phyloP scores from a whole-genome alignment of 805 yeast species.

The Ogataea philodendri region DNA sequence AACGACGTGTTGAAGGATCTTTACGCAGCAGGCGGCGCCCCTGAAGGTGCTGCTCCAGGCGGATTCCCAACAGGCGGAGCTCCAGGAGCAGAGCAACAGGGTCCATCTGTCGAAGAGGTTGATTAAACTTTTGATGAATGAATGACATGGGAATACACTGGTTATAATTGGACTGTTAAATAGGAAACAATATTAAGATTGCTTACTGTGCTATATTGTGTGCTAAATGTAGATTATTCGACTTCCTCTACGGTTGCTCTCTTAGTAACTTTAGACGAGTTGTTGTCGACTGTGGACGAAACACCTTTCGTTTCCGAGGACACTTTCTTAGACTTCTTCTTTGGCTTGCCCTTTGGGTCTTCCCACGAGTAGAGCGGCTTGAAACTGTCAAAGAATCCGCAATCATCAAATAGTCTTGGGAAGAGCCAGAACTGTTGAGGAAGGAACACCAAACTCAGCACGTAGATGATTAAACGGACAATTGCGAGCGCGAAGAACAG shows the following conservation, averaged over 20 bases:
- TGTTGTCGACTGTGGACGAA: constrained; percentile 12
- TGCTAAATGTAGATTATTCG: too few relatives aligned
- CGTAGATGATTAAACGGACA: constrained; percentile 68
- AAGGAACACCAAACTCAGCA: constrained; percentile 53
- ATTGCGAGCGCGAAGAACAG: constrained; percentile 76
- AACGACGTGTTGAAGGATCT: constrained; percentile 97
- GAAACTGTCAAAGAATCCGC: constrained; percentile 91
- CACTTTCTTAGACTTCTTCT: constrained; percentile 9
- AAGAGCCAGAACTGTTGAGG: constrained; percentile 90
- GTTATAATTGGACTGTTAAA: constrained; percentile 6
- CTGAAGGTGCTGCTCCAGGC: constrained; percentile 67
- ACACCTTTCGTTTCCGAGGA: too few relatives aligned
- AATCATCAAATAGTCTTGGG: constrained; percentile 94
- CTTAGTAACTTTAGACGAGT: constrained; percentile 15
- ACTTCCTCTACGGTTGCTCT: constrained; percentile 31
- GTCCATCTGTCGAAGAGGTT: constrained; percentile 83
- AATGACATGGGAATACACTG: too few relatives aligned
- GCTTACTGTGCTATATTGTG: constrained; percentile 1
- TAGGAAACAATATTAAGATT: constrained; percentile 8
- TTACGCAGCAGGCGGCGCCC: constrained; percentile 90
- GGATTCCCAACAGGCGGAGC: constrained; percentile 39
- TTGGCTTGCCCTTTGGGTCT: constrained; percentile 31
- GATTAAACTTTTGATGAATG: constrained; percentile 45
- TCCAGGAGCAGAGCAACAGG: constrained; percentile 38
- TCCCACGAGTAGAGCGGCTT: constrained; percentile 85